These are phyloP conservation scores for Claviceps fusiformis DNA, from an alignment of 2,329 filamentous ascomycete species.

Conservation along the genomic window DNA sequence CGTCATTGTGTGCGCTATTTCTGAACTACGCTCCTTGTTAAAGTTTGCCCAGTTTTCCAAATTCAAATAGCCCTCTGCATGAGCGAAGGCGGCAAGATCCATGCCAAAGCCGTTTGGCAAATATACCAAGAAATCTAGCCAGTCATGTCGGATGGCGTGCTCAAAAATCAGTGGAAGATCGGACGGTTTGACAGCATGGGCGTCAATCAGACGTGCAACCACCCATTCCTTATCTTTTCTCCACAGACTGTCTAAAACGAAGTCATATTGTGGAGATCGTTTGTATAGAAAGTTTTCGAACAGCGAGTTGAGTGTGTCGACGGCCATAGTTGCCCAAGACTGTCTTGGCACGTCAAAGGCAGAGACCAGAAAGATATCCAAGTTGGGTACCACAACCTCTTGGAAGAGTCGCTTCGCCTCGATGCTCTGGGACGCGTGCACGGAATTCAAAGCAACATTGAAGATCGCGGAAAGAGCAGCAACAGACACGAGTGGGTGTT, in stretches of 20 bases:
- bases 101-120: conserved; percentile 73
- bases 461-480: conserved; percentile 64
- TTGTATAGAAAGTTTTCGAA: conserved; percentile 78
- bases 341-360: conserved; percentile 60
- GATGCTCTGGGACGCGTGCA: conserved; percentile 45
- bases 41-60: conserved; percentile 67
- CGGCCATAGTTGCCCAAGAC: conserved; percentile 61
- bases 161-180: conserved; percentile 30
- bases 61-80: conserved; percentile 68
- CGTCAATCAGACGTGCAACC: conserved; percentile 62
- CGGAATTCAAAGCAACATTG: conserved; percentile 47
- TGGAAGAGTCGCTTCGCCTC: conserved; percentile 55
- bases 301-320: conserved; percentile 60
- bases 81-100: conserved; percentile 74
- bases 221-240: conserved; percentile 83
- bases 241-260: conserved; percentile 86
- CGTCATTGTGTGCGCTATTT: conserved; percentile 57
- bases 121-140: conserved; percentile 70
- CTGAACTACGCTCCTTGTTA: conserved; percentile 49
- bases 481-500: conserved; percentile 77
- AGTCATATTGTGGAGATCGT: conserved; percentile 63
- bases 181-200: conserved; percentile 61
- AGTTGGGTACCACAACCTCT: conserved; percentile 55
- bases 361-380: conserved; percentile 67
- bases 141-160: conserved; percentile 67